Evolutionary conservation across 2,329 filamentous ascomycete species (phyloP), one percentile per base, ranked within the genome.

Genomic region (Colletotrichum sp.): DNA sequence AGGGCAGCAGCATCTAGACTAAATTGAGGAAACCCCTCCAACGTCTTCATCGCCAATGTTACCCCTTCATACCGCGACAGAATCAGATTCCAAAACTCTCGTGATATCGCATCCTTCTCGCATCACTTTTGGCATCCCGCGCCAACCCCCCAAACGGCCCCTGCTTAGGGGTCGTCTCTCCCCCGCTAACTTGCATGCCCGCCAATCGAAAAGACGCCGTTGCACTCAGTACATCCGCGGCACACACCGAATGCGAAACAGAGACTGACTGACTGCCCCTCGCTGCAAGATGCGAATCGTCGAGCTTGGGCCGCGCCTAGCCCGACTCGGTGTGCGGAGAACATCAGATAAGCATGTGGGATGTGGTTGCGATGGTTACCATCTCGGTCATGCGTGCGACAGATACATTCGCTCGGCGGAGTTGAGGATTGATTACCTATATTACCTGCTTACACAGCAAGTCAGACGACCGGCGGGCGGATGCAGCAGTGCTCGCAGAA

Each of bases 331-430:
- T 55, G 8, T 12, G 39, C 24, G 72, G 55, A 57, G 63, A 55
- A 57, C 21, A 64, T 49, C 24, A 62, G 36, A 57, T 75, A 39
- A 63, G 63, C 69, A 72, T 75, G 71, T 71, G 67, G 69, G 7
- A 75, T 68, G 57, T 63, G 68, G 68, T 75, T 75, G 69, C 62
- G 72, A 67, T 63, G 36, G 72, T 63, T 49, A 68, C 72, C 69
- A 67, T 62, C 30, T 65, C 66, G 32, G 30, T 70, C 57, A 71
- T 34, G 30, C 59, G 34, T 49, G 52, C 72, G 34, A 72, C 69
- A 24, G 28, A 36, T 30, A 24, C 36, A 65, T 24, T 39, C 62
- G 52, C 26, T 39, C 28, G 55, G 13, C 55, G 24, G 24, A 30
- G 34, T 66, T 67, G 57, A 34, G 21, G 64, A 49, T 44, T 36